Conservation (phyloP, 345 rosid species). For the Cochlearia excelsa region DNA sequence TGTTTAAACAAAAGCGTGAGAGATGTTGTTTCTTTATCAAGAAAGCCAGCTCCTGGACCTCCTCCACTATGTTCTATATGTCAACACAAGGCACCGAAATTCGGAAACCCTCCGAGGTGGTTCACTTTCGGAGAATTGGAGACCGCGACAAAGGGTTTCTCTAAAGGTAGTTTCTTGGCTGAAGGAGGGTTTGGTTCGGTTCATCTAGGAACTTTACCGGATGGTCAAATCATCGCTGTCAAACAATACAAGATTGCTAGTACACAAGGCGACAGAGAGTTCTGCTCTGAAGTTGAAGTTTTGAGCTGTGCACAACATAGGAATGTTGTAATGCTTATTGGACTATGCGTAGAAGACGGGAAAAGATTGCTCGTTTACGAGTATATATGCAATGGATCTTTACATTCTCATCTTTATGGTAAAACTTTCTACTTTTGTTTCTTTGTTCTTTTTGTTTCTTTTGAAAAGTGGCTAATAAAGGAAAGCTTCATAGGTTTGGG, state of each 20-base stretch:
- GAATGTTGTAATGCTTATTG: constrained; percentile 90
- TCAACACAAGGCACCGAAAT: constrained; percentile 86
- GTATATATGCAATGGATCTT: constrained; percentile 87
- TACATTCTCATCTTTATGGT: constrained; percentile 96
- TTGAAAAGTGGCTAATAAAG: constrained; percentile 8
- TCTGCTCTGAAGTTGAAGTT: constrained; percentile 98
- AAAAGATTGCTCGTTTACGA: constrained; percentile 90
- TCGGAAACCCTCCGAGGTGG: constrained; percentile 98
- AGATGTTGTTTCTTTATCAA: constrained; percentile 78
- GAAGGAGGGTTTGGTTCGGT: constrained; percentile 99
- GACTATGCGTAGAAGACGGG: constrained; percentile 82
- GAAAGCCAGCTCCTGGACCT: constrained; percentile 73
- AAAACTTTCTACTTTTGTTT: constrained; percentile 28
- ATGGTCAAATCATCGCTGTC: constrained; percentile 88
- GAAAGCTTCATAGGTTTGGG: constrained; percentile 45
- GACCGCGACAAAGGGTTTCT: constrained; percentile 79
- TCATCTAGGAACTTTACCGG: constrained; percentile 73
- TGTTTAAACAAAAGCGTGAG: constrained; percentile 71
- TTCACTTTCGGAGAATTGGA: constrained; percentile 77
- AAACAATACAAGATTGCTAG: constrained; percentile 95
- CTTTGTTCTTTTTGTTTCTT: not conserved
- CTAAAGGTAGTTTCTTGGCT: constrained; percentile 83
- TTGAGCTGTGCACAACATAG: constrained; percentile 98
- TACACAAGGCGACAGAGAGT: constrained; percentile 90
- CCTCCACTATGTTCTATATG: constrained; percentile 98